Evolutionary conservation across 2,329 filamentous ascomycete species (phyloP).

Genomic region (Cladosporium sp.): DNA sequence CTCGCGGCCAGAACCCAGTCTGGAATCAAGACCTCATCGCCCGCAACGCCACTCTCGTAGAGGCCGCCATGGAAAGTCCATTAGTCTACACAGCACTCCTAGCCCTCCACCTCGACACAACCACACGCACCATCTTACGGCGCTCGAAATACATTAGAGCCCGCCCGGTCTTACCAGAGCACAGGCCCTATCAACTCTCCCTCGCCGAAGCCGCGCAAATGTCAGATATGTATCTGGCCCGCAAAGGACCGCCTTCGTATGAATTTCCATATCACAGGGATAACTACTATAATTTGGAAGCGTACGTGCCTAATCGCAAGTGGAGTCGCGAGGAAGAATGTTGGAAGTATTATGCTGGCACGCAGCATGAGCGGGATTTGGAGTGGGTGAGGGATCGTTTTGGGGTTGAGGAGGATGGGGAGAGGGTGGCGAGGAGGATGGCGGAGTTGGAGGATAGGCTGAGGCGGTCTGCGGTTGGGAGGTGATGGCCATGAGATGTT

Average conservation of each 20-base stretch:
- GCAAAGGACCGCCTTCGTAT: conserved; percentile 52
- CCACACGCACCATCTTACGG: conserved; percentile 46
- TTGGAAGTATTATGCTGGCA: conserved; percentile 51
- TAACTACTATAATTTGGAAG: conserved; percentile 60
- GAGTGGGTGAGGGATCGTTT: conserved; percentile 28
- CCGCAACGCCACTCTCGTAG: conserved; percentile 47
- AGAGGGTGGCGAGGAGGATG: conserved; percentile 16
- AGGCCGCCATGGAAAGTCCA: conserved; percentile 48
- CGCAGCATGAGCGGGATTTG: conserved; percentile 43
- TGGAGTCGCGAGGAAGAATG: conserved; percentile 50
- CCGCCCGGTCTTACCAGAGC: conserved; percentile 40
- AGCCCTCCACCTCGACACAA: conserved; percentile 51
- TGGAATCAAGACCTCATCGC: conserved; percentile 54
- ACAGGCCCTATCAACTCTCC: conserved; percentile 53
- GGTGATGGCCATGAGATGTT: neutral
- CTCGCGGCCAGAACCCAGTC: conserved; percentile 47
- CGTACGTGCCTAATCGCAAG: conserved; percentile 57
- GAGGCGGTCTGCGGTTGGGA: neutral
- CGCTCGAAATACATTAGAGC: conserved; percentile 41
- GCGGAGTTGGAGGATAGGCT: conserved; percentile 11
- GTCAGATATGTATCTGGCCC: conserved; percentile 54
- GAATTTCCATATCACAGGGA: conserved; percentile 59
- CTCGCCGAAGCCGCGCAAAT: conserved; percentile 47
- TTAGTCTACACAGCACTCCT: conserved; percentile 55
- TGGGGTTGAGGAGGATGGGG: conserved; percentile 16